Evolutionary conservation across 192 early-diverging fungal species (phyloP).

Genomic region (Allomyces macrogynus): DNA sequence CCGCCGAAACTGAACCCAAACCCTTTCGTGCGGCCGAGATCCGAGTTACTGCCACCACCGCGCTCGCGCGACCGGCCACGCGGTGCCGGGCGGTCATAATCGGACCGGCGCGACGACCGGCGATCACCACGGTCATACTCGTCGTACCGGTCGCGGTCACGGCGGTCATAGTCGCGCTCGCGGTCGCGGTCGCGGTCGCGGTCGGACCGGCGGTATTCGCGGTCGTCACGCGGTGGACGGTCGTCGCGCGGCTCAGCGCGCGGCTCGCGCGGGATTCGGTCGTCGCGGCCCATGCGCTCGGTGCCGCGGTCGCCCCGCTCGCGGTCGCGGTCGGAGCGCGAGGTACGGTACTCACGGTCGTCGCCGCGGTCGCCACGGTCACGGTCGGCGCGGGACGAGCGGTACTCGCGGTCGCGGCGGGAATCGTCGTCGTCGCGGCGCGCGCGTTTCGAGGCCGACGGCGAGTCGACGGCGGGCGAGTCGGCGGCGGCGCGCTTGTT

Average conservation of each 20-base stretch:
- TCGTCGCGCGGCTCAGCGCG: constrained; percentile 8
- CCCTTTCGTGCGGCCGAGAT: no score
- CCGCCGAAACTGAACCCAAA: no score
- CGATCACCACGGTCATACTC: constrained; percentile 19
- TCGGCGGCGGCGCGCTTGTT: no score
- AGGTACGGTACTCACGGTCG: constrained; percentile 1
- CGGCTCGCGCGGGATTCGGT: constrained; percentile 9
- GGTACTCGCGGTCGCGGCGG: no score
- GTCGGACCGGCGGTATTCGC: constrained; percentile 18
- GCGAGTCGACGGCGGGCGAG: no score
- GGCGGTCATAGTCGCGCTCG: constrained; percentile 8
- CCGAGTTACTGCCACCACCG: constrained; percentile 16
- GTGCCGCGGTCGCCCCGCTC: constrained; percentile 15
- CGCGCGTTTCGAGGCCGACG: no score
- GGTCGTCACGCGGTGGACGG: constrained; percentile 5
- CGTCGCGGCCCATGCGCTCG: constrained; percentile 15
- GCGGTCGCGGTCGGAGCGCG: constrained; percentile 6
- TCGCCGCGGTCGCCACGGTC: no score
- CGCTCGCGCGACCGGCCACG: constrained; percentile 15
- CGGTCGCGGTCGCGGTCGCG: constrained; percentile 21
- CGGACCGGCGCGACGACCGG: constrained; percentile 21
- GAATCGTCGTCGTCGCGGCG: no score
- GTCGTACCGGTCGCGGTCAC: constrained; percentile 14
- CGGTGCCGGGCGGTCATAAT: constrained; percentile 18
- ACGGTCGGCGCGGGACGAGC: constrained; percentile 1